Conservation (phyloP, 2,329 filamentous ascomycete species). For the Pezicula carpinea region DNA sequence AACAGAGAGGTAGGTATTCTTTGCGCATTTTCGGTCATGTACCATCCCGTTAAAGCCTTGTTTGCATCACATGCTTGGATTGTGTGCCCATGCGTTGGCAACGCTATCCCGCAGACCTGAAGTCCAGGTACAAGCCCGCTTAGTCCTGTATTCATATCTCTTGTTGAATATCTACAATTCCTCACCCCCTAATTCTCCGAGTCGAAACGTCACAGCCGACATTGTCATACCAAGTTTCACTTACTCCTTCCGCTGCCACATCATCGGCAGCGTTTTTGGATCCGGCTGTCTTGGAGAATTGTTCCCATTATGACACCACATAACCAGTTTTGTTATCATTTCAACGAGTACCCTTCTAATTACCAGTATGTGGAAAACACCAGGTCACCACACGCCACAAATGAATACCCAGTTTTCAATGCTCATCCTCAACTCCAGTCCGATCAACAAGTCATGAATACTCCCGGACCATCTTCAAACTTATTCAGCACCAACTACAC, state of each 20-base stretch:
- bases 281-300: constrained; percentile 15
- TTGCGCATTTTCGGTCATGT: constrained; percentile 15
- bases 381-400: constrained; percentile 12
- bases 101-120: constrained; percentile 22
- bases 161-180: constrained; percentile 28
- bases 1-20: constrained; percentile 8
- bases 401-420: constrained; percentile 20
- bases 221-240: constrained; percentile 10
- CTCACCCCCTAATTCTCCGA: constrained; percentile 26
- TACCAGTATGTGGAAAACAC: constrained; percentile 18
- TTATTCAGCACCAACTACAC: constrained; percentile 14
- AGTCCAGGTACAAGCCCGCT: constrained; percentile 19
- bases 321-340: constrained; percentile 17
- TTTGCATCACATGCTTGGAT: constrained; percentile 22
- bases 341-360: constrained; percentile 16
- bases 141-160: constrained; percentile 12
- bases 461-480: constrained; percentile 9
- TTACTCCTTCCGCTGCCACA: constrained; percentile 17
- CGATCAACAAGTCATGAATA: constrained; percentile 19
- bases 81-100: constrained; percentile 28
- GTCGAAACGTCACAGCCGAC: constrained; percentile 12
- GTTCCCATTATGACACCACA: constrained; percentile 23
- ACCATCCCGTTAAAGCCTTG: constrained; percentile 23
- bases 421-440: constrained; percentile 18
- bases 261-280: constrained; percentile 11